Conservation (phyloP, 2,329 filamentous ascomycete species). For the Lasiodiplodia citricola region DNA sequence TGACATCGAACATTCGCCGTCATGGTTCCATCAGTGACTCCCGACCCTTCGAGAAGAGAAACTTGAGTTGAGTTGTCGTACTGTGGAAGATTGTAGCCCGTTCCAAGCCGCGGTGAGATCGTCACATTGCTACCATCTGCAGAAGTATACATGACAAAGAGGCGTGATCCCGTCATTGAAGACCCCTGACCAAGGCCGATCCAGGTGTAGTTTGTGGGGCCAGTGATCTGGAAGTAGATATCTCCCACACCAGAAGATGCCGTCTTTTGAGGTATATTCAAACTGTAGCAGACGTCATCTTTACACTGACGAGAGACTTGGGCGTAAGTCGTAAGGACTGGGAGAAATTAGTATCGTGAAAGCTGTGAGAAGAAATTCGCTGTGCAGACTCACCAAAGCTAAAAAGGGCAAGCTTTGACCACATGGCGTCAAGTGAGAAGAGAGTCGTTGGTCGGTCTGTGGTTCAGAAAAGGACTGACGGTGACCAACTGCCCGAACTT, state of each 20-base stretch:
- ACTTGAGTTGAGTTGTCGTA: slow-evolving; percentile 28
- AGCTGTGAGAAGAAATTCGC: too few species aligned
- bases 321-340: neutral
- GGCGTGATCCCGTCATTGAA: slow-evolving; percentile 60
- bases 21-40: neutral
- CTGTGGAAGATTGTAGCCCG: slow-evolving; percentile 51
- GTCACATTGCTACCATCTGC: slow-evolving; percentile 63
- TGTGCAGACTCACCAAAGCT: too few species aligned
- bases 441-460: too few species aligned
- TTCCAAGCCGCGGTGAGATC: slow-evolving; percentile 57
- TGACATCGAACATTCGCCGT: neutral
- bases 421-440: too few species aligned
- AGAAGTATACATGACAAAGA: slow-evolving; percentile 63
- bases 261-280: slow-evolving; percentile 61
- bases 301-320: neutral
- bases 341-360: too few species aligned
- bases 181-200: slow-evolving; percentile 61
- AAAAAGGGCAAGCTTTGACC: too few species aligned
- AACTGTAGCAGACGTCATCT: slow-evolving; percentile 50
- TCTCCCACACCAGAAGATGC: slow-evolving; percentile 57
- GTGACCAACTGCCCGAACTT: too few species aligned
- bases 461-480: too few species aligned
- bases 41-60: neutral
- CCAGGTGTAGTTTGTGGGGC: slow-evolving; percentile 59
- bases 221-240: slow-evolving; percentile 63